A percentile compares a stretch with the other conserved stretches of the same genome.
Evolutionary conservation across 1,284 basidiomycete genomes (phyloP).

Genomic region (Apiotrichum siamense): DNA sequence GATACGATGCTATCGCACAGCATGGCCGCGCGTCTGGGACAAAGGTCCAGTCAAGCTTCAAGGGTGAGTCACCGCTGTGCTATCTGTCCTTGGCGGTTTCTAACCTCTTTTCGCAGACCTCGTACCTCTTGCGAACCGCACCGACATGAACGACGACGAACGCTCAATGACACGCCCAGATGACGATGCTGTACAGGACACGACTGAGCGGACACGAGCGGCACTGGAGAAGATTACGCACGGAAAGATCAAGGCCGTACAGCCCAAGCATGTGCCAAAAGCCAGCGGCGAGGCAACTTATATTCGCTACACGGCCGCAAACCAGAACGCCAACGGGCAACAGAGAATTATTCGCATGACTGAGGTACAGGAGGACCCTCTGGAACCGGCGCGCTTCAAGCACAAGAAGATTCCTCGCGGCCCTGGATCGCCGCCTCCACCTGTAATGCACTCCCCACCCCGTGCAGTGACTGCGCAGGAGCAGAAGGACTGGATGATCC

Average conservation of each 20-base stretch:
- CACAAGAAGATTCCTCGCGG: slow-evolving; percentile 97
- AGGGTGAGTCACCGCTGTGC: slow-evolving; percentile 47
- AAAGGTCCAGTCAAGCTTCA: slow-evolving; percentile 87
- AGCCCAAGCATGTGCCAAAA: slow-evolving; percentile 61
- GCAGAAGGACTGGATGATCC: slow-evolving; percentile 99
- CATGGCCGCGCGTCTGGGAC: slow-evolving; percentile 86
- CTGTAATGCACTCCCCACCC: slow-evolving; percentile 92
- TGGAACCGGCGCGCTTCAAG: slow-evolving; percentile 95
- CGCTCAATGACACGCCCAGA: slow-evolving; percentile 82
- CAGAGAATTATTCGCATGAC: slow-evolving; percentile 99
- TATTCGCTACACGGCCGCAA: slow-evolving; percentile 89
- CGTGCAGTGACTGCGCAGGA: slow-evolving; percentile 92
- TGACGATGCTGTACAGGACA: slow-evolving; percentile 79
- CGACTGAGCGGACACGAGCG: slow-evolving; percentile 79
- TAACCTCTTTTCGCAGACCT: slow-evolving; percentile 65
- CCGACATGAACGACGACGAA: slow-evolving; percentile 71
- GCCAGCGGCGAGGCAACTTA: slow-evolving; percentile 74
- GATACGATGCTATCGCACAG: slow-evolving; percentile 93
- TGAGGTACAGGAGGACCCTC: slow-evolving; percentile 90
- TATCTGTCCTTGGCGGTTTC: not conserved
- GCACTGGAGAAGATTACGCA: slow-evolving; percentile 91
- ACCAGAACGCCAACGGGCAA: slow-evolving; percentile 52
- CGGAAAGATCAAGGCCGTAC: slow-evolving; percentile 93
- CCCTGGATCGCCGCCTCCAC: slow-evolving; percentile 91
- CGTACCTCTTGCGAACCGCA: slow-evolving; percentile 82